Conservation (phyloP, 169 alveolate genomes). For the Neospora caninum region DNA sequence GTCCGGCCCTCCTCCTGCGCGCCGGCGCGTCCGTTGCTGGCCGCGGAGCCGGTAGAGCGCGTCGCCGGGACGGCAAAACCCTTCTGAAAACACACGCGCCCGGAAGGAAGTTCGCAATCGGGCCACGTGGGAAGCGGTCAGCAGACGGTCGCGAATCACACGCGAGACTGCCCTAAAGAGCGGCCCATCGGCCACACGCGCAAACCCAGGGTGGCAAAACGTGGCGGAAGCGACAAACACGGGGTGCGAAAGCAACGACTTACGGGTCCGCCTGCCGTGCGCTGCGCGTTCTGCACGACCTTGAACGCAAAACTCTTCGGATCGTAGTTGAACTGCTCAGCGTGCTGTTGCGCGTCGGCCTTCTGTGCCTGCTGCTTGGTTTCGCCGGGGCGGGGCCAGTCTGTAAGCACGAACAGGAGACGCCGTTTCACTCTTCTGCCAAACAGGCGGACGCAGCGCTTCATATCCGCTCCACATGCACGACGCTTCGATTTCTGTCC, state of each 20-base stretch:
- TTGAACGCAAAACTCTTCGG: conserved; percentile 65
- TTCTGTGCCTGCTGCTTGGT: conserved; percentile 36
- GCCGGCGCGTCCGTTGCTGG: conserved; percentile 7
- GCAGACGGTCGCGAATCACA: no score
- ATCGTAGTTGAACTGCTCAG: conserved; percentile 56
- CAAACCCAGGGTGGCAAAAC: no score
- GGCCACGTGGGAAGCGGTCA: no score
- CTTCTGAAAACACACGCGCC: conserved; percentile 27
- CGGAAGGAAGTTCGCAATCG: no score
- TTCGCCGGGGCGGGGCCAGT: conserved; percentile 66
- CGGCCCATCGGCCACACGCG: no score
- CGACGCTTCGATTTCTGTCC: no score
- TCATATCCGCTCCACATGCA: no score
- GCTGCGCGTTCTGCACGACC: conserved; percentile 44
- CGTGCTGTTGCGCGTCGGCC: conserved; percentile 5
- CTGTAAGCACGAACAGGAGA: background rate
- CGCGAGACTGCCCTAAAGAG: no score
- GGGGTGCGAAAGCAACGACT: background rate
- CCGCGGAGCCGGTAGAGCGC: background rate
- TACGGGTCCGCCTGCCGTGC: conserved; percentile 6
- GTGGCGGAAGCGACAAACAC: background rate
- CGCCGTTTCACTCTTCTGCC: background rate
- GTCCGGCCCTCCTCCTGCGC: background rate
- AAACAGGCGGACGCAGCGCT: background rate
- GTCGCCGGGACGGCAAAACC: conserved; percentile 55